Evolutionary conservation across 2,329 filamentous ascomycete species (phyloP).

Genomic region (Thelonectria blattea): DNA sequence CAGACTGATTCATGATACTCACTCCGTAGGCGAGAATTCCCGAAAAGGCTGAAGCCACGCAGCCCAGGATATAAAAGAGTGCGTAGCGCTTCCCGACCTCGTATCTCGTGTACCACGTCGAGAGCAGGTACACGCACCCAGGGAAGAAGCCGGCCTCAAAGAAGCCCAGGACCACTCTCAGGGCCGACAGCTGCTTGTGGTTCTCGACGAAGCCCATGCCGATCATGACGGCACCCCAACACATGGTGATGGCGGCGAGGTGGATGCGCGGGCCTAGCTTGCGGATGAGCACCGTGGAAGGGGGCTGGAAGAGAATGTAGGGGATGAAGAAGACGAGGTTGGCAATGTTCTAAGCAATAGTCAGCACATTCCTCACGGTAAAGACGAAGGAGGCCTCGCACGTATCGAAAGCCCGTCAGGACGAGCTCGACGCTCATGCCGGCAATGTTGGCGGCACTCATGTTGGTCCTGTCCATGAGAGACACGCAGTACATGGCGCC

Average conservation of each 20-base stretch:
- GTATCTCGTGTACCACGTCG: conserved; percentile 74
- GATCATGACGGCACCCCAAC: conserved; percentile 68
- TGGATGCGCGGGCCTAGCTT: conserved; percentile 68
- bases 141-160: conserved; percentile 77
- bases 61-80: conserved; percentile 72
- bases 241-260: conserved; percentile 58
- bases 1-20: conserved; percentile 39
- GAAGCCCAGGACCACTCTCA: conserved; percentile 65
- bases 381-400: conserved; percentile 33
- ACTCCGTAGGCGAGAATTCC: conserved; percentile 74
- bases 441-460: conserved; percentile 75
- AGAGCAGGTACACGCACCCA: conserved; percentile 73
- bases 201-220: conserved; percentile 67
- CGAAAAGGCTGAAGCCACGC: conserved; percentile 68
- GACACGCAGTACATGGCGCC: conserved; percentile 75
- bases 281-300: conserved; percentile 71
- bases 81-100: conserved; percentile 75
- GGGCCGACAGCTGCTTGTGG: conserved; percentile 58
- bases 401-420: conserved; percentile 54
- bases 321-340: conserved; percentile 77
- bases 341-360: conserved; percentile 59
- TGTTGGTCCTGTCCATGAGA: conserved; percentile 80
- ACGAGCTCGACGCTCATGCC: conserved; percentile 60
- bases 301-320: conserved; percentile 74
- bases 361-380: conserved; percentile 3